Base-by-base conservation (phyloP, 257 asterid species). In the Avicennia marina region DNA sequence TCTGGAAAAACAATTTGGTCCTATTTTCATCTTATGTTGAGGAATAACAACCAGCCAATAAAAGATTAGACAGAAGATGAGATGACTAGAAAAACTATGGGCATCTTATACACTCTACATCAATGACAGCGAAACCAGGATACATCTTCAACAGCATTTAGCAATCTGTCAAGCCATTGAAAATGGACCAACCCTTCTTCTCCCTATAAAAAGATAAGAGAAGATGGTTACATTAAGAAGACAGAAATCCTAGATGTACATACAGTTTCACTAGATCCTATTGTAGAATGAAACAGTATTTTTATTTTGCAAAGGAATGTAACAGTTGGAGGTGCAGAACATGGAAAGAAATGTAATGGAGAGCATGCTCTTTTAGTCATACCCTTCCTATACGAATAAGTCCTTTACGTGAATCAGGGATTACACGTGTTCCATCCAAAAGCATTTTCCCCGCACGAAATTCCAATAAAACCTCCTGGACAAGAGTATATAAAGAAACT, bases 361-460 rank as follows among this genome's bases (percentile, higher is more conserved):
- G 52, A 43, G 33, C 34, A 9, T 21, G 36, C 9, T 44, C 24
- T 43, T 54, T 11, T 10, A 16, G 34, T 11, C 88, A 48, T 84
- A 93, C 98, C 96, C 84, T 84, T 78, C 97, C 97, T 17, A 93
- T 70, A 45, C 87, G 90, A 74, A 86, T 72, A 58, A 93, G 89
- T 64, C 97, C 98, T 83, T 84, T 89, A 25, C 95, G 96, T 11
- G 95, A 65, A 73, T 93, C 96, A 16, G 97, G 86, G 64, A 82
- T 36, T 47, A 89, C 98, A 21, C 80, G 78, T 54, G 80, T 73
- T 73, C 97, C 95, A 33, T 86, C 86, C 87, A 84, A 56, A 48
- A 62, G 81, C 98, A 93, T 89, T 82, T 82, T 93, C 47, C 98
- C 98, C n/a, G 96, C 97, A 47, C 94, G 95, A 60, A 93, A 93